Conservation (phyloP, 331 rosid genomes). For the Pyracantha coccinea region DNA sequence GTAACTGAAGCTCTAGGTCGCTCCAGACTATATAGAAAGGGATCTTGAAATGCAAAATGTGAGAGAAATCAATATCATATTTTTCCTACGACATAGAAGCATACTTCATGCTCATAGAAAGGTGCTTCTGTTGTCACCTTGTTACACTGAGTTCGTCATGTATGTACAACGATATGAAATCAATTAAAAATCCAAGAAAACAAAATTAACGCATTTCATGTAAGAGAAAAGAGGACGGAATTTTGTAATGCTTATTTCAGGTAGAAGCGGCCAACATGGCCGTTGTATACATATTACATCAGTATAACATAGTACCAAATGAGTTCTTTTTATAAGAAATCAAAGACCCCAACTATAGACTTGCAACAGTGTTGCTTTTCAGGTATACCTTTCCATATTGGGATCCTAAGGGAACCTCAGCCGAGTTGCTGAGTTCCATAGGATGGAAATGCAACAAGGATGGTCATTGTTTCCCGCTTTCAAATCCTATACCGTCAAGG, state of each 20-base stretch:
- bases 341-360: slow-evolving; percentile 16
- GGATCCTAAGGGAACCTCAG: slow-evolving; percentile 20
- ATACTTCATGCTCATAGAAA: no score
- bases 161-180: no score
- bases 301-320: slow-evolving; percentile 13
- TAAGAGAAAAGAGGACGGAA: background rate
- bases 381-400: slow-evolving; percentile 21
- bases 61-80: no score
- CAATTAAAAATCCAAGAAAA: background rate
- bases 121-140: no score
- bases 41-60: no score
- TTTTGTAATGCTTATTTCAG: slow-evolving; percentile 16
- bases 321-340: slow-evolving; percentile 2
- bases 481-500: slow-evolving; percentile 51
- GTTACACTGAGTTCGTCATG: no score
- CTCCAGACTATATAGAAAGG: no score
- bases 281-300: slow-evolving; percentile 34
- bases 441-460: slow-evolving; percentile 12
- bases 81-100: no score
- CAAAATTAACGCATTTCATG: background rate
- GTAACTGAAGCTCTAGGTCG: no score
- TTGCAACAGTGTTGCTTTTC: slow-evolving; percentile 30
- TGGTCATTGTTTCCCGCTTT: slow-evolving; percentile 25
- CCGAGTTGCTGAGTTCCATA: background rate
- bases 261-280: slow-evolving; percentile 18